Conservation (phyloP, 2,329 filamentous ascomycete genomes). For the Colletotrichum chlorophyti region DNA sequence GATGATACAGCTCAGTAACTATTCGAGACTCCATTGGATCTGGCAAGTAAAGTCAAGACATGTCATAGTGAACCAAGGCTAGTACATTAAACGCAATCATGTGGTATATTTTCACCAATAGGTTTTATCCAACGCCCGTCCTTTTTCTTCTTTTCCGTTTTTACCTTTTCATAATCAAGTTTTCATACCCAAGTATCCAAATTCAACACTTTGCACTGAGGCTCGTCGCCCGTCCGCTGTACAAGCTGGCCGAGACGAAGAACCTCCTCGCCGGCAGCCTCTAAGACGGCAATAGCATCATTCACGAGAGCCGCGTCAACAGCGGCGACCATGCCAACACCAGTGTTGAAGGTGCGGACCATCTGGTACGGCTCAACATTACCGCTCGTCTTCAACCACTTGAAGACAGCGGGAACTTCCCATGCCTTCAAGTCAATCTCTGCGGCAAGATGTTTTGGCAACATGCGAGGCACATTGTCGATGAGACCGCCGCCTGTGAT, state of each 20-base stretch:
- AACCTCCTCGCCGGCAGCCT: slow-evolving; percentile 76
- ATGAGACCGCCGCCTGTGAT: slow-evolving; percentile 94
- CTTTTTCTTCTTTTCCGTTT: not conserved
- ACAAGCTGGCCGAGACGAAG: slow-evolving; percentile 77
- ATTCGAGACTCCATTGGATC: too few species aligned
- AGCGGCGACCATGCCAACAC: slow-evolving; percentile 91
- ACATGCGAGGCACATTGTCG: slow-evolving; percentile 95
- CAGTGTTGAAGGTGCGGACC: slow-evolving; percentile 92
- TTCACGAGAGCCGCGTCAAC: slow-evolving; percentile 71
- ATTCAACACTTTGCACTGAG: slow-evolving; percentile 62
- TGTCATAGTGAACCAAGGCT: not conserved
- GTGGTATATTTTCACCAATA: not conserved
- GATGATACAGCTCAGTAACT: too few species aligned
- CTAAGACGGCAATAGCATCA: slow-evolving; percentile 65
- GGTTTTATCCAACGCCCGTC: slow-evolving; percentile 10
- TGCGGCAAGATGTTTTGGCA: slow-evolving; percentile 79
- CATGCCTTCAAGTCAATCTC: slow-evolving; percentile 81
- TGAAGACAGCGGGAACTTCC: slow-evolving; percentile 80
- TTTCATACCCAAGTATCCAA: slow-evolving; percentile 50
- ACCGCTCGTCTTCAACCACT: slow-evolving; percentile 80
- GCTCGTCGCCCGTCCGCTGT: slow-evolving; percentile 55
- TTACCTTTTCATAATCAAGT: not conserved
- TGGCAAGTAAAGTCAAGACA: not conserved
- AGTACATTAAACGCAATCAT: not conserved
- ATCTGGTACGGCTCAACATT: slow-evolving; percentile 81